Evolutionary conservation across 176 grass and related monocot genomes (phyloP).

Genomic region (Bromus sterilis): DNA sequence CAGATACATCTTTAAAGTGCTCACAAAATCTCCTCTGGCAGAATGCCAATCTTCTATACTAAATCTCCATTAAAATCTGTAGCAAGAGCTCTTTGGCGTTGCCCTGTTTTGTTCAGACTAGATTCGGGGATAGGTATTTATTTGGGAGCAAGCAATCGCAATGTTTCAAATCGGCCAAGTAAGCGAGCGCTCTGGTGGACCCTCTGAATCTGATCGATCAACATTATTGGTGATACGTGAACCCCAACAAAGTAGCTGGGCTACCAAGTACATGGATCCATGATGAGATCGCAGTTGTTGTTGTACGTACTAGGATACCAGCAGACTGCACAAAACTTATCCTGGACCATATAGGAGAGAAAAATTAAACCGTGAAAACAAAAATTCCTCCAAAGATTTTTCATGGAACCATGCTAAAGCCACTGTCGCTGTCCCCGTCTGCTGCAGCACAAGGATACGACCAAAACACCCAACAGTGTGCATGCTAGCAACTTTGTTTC

Average conservation of each 20-base stretch:
- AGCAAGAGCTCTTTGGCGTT: too few relatives aligned
- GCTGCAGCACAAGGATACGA: slow-evolving; percentile 23
- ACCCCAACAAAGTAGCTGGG: slow-evolving; percentile 21
- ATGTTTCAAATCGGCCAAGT: neutral
- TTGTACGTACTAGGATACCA: slow-evolving; percentile 16
- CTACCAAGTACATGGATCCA: slow-evolving; percentile 34
- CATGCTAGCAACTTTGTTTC: neutral
- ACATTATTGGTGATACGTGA: slow-evolving; percentile 21
- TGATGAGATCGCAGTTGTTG: slow-evolving; percentile 25
- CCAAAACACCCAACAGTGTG: slow-evolving; percentile 24
- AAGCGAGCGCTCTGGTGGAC: neutral
- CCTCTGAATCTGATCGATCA: neutral
- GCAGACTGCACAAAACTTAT: slow-evolving; percentile 17
- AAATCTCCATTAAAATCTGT: neutral
- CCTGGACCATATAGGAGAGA: neutral
- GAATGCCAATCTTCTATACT: neutral
- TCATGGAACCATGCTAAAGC: slow-evolving; percentile 39
- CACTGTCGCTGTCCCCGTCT: slow-evolving; percentile 17
- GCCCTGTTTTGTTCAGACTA: neutral
- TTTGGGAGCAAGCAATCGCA: neutral
- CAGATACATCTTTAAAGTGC: neutral
- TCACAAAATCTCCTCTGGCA: neutral
- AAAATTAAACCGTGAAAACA: neutral
- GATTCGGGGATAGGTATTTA: too few relatives aligned
- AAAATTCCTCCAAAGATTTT: slow-evolving; percentile 29